Evolutionary conservation across 768 basidiomycete species (phyloP).

Genomic region (Crepidotus variabilis): DNA sequence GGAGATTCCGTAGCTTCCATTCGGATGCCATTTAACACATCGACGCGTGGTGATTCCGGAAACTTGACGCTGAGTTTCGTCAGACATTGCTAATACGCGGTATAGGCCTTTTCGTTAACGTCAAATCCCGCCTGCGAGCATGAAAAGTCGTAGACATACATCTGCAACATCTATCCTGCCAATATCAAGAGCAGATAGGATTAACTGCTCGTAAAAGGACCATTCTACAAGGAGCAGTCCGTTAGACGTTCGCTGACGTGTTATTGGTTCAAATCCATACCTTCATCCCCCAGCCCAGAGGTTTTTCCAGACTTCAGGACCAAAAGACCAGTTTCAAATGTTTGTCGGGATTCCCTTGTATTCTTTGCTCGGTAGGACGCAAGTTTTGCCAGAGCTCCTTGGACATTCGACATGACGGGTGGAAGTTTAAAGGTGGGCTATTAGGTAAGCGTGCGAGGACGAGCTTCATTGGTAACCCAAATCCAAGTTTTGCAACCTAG

Average conservation of each 20-base stretch:
- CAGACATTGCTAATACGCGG: conserved; percentile 51
- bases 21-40: conserved; percentile 72
- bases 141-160: conserved; percentile 38
- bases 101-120: conserved; percentile 19
- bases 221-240: conserved; percentile 46
- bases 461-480: too few species aligned
- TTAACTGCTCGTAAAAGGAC: conserved; percentile 78
- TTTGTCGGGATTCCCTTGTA: conserved; percentile 53
- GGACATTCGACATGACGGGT: conserved; percentile 39
- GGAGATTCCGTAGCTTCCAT: conserved; percentile 65
- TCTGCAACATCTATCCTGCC: conserved; percentile 72
- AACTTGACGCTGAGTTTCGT: conserved; percentile 62
- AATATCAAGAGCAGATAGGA: conserved; percentile 73
- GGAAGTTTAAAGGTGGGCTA: neutral
- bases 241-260: conserved; percentile 9
- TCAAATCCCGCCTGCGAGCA: conserved; percentile 15
- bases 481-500: too few species aligned
- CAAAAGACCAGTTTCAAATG: conserved; percentile 47
- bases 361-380: conserved; percentile 51
- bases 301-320: conserved; percentile 46
- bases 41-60: conserved; percentile 75
- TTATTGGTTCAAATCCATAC: conserved; percentile 27
- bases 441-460: neutral
- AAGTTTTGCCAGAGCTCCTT: conserved; percentile 46
- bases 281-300: conserved; percentile 51